Conservation (phyloP, 2,329 filamentous ascomycete species). For the Chrysosporium keratinophilum region DNA sequence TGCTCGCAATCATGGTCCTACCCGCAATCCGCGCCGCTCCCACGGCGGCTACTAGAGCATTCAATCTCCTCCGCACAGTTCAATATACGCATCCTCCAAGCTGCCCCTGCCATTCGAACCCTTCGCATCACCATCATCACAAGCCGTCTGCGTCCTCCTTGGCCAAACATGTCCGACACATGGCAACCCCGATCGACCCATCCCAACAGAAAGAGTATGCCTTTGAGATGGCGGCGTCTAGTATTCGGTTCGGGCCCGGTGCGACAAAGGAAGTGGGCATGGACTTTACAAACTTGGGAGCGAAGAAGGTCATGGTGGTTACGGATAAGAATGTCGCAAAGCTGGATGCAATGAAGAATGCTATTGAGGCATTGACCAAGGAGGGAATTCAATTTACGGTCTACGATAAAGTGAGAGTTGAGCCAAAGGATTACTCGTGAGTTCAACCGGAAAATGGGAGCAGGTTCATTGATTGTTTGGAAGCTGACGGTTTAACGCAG, state of each 20-base stretch:
- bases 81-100: conserved; percentile 79
- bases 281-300: conserved; percentile 88
- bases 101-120: conserved; percentile 89
- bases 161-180: conserved; percentile 45
- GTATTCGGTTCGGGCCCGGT: conserved; percentile 86
- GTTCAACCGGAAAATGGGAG: conserved; percentile 24
- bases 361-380: conserved; percentile 63
- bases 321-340: conserved; percentile 75
- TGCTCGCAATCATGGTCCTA: conserved; percentile 23
- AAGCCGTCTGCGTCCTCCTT: conserved; percentile 21
- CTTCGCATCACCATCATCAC: conserved; percentile 68
- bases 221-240: conserved; percentile 95
- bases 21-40: conserved; percentile 37
- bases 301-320: conserved; percentile 79
- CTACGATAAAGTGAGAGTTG: conserved; percentile 68
- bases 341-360: conserved; percentile 82
- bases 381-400: conserved; percentile 75
- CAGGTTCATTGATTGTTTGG: not conserved
- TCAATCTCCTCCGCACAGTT: conserved; percentile 69
- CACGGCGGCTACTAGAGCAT: conserved; percentile 37
- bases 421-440: conserved; percentile 89
- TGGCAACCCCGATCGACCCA: conserved; percentile 67
- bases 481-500: conserved; percentile 35
- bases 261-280: conserved; percentile 94
- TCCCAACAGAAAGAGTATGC: conserved; percentile 84